A percentile compares a stretch with the other conserved stretches of the same genome.
Conservation (phyloP, 208 protist species). For the Tritrichomonas musculus region DNA sequence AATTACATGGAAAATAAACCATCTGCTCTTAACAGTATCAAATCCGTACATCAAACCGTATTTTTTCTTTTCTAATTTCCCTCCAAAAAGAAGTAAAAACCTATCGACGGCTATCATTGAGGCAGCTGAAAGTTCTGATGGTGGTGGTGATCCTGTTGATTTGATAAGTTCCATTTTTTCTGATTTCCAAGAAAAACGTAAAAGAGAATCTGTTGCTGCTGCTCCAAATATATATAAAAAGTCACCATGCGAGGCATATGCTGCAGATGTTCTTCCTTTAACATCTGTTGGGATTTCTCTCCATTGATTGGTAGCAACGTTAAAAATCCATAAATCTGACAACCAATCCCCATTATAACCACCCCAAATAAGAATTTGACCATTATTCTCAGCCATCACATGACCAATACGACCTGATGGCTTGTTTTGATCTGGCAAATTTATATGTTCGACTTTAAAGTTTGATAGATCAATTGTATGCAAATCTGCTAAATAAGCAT, state of each 20-base stretch:
- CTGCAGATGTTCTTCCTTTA: background rate
- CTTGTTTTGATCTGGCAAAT: no score
- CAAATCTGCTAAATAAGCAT: background rate
- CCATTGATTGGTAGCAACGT: background rate
- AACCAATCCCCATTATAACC: background rate
- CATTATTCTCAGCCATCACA: background rate
- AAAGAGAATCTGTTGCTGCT: background rate
- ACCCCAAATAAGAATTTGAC: background rate
- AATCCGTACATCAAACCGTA: background rate
- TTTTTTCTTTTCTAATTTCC: background rate
- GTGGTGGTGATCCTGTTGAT: background rate
- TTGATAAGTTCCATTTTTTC: background rate
- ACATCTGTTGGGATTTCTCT: background rate
- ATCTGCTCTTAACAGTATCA: background rate
- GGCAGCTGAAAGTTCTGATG: background rate
- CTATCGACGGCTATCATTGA: background rate
- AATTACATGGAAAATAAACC: constrained; percentile 4
- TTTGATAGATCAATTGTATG: background rate
- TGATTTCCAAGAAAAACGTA: background rate
- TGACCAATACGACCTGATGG: background rate
- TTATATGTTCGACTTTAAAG: no score
- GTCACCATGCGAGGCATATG: background rate
- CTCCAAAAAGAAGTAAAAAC: background rate
- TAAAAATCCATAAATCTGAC: background rate
- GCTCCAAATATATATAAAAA: background rate